Evolutionary conservation across 1,139 yeast species (phyloP).

Genomic region (Yamadazyma trypodendri): DNA sequence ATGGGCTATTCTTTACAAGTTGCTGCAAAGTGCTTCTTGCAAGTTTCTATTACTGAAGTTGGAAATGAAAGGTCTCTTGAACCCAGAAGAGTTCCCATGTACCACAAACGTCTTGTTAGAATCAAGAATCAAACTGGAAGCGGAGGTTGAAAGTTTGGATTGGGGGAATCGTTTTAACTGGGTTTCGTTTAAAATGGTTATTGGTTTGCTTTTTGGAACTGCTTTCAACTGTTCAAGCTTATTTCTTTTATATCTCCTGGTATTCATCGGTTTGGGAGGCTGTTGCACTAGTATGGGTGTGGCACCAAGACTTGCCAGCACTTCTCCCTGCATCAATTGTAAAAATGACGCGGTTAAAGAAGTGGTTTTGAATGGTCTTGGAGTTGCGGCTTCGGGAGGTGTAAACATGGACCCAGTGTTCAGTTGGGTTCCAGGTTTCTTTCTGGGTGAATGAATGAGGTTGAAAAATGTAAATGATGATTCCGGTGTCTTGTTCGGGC

Average conservation of each 20-base stretch:
- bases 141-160: conserved; percentile 23
- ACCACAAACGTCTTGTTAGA: conserved; percentile 44
- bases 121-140: conserved; percentile 48
- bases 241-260: conserved; percentile 11
- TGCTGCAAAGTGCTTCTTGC: conserved; percentile 31
- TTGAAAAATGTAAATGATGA: conserved; percentile 13
- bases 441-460: conserved; percentile 12
- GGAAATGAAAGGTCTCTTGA: conserved; percentile 40
- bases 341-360: conserved; percentile 16
- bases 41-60: conserved; percentile 33
- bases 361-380: conserved; percentile 5
- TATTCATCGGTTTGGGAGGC: conserved; percentile 1
- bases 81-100: conserved; percentile 42
- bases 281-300: conserved; percentile 8
- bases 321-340: conserved; percentile 14
- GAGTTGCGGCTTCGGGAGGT: too few relatives aligned
- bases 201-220: conserved; percentile 20
- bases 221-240: conserved; percentile 21
- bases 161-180: conserved; percentile 30
- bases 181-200: conserved; percentile 19
- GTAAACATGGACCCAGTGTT: too few relatives aligned
- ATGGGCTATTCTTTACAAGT: conserved; percentile 8
- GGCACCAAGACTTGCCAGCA: too few relatives aligned
- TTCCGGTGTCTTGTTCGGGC: conserved; percentile 4
- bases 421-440: not conserved